Evolutionary conservation across 805 yeast genomes (phyloP), one percentile per base, ranked within the genome.

Genomic region (Clavispora carvajalis): DNA sequence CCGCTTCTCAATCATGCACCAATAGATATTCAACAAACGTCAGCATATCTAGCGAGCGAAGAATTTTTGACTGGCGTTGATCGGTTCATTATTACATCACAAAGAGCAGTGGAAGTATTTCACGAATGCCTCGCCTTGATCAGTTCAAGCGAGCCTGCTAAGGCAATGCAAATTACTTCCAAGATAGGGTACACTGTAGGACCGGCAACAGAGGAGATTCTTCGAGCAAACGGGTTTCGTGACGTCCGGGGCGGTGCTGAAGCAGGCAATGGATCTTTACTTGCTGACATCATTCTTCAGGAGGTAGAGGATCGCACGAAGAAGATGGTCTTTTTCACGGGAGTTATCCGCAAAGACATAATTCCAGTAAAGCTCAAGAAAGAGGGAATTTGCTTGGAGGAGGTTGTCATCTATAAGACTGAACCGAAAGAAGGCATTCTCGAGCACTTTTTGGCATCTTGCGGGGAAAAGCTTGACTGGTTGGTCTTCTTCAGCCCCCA

Each of bases 401-500:
- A 88, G 46, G 61, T 70, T 13, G 76, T 85, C 0, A 79, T 88
- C 1, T 90, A 90, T 57, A 74, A 74, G 41, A 90, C 97, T 0
- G 70, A 65, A 23, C 65, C 73, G 1, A 62, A 77, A 41, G 59
- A 59, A 1, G 77, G 77, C 39, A 74, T 77, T 7, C 55, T 69
- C 3, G 60, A 57, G 1, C 61, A 74, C 23, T 73, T 73, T 38
- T 34, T 44, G 31, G 39, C 8, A 5, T 41, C 48, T 12, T 37
- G 49, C 19, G 34, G 41, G 8, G 33, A 34, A 10, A 39, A 45
- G 16, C 39, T 39, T 2, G 51, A 53, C 6, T 88, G 96, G 96
- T 64, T 89, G 5, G 83, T 90, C 0, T 83, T 91, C 45, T 91
- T 90, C 61, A 86, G 96, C 47, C 95, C 96, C 0, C 95, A 93